Conservation (phyloP, 2,329 filamentous ascomycete species). For the Didymella keratinophila region DNA sequence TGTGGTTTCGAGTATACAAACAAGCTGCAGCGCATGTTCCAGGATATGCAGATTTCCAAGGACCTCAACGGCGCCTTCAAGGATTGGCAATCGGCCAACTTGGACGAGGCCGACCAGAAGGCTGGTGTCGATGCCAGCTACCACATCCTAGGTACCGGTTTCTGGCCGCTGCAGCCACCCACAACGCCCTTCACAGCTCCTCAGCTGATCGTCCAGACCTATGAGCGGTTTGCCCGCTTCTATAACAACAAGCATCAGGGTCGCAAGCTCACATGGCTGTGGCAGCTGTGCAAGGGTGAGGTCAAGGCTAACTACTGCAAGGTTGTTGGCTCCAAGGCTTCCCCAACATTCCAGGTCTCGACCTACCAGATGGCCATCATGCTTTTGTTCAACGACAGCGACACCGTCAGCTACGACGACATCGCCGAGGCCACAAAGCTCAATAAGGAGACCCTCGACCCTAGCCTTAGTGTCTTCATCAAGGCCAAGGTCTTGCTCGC, state of each 20-base stretch:
- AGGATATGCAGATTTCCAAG: constrained; percentile 99
- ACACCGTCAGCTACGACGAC: constrained; percentile 85
- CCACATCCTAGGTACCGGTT: constrained; percentile 92
- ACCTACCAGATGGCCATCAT: constrained; percentile 98
- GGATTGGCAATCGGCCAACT: constrained; percentile 73
- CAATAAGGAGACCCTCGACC: constrained; percentile 82
- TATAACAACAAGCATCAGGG: constrained; percentile 98
- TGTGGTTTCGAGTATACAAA: constrained; percentile 99
- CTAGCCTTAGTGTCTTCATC: constrained; percentile 82
- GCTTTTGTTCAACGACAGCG: constrained; percentile 91
- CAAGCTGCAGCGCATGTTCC: constrained; percentile 99
- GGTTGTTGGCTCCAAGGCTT: constrained; percentile 70
- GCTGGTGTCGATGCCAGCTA: constrained; percentile 84
- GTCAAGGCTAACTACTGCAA: constrained; percentile 94
- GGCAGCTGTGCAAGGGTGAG: constrained; percentile 98
- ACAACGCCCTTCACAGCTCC: constrained; percentile 90
- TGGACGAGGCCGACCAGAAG: constrained; percentile 71
- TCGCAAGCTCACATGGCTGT: constrained; percentile 95
- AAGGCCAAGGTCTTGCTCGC: constrained; percentile 90
- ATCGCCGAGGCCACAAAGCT: constrained; percentile 83
- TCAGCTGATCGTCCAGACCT: constrained; percentile 81
- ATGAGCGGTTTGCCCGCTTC: constrained; percentile 87
- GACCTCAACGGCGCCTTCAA: constrained; percentile 92
- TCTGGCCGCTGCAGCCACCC: constrained; percentile 92
- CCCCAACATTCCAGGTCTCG: constrained; percentile 96